A percentile compares a stretch with the other conserved stretches of the same genome.
Evolutionary conservation across 2,329 filamentous ascomycete genomes (phyloP).

Genomic region (Calonectria fujianensis): DNA sequence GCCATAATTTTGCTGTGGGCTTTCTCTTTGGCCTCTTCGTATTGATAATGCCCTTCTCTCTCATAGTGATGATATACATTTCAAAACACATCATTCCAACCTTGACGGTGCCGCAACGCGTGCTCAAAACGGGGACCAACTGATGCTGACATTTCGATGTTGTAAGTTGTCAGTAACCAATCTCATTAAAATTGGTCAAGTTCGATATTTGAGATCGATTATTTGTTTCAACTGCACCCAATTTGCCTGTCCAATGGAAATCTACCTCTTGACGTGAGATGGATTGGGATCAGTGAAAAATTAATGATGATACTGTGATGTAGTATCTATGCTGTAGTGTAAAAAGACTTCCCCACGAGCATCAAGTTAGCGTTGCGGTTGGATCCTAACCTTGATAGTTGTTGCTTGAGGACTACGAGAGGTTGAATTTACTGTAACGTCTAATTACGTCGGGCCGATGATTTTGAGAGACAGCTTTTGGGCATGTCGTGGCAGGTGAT

Average conservation of each 20-base stretch:
- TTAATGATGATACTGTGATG: background rate
- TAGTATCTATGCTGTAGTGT: background rate
- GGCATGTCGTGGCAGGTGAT: no score
- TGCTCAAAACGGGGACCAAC: background rate
- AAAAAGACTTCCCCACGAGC: background rate
- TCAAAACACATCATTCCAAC: background rate
- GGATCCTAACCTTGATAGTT: background rate
- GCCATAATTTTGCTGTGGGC: conserved; percentile 12
- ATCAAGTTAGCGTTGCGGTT: background rate
- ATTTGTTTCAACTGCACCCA: background rate
- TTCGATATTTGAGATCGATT: background rate
- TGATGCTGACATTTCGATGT: background rate
- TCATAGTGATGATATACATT: background rate
- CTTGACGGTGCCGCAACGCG: background rate
- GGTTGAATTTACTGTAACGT: background rate
- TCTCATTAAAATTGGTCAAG: background rate
- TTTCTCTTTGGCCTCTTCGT: conserved; percentile 8
- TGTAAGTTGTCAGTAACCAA: background rate
- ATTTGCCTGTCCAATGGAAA: background rate
- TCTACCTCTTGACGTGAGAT: background rate
- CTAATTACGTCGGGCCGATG: background rate
- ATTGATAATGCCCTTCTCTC: background rate
- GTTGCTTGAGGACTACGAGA: background rate
- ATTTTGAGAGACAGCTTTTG: background rate
- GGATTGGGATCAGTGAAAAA: background rate